phyloP scores from a whole-genome alignment of 2,329 filamentous ascomycete species.

The Chrysoporthe austroafricana region DNA sequence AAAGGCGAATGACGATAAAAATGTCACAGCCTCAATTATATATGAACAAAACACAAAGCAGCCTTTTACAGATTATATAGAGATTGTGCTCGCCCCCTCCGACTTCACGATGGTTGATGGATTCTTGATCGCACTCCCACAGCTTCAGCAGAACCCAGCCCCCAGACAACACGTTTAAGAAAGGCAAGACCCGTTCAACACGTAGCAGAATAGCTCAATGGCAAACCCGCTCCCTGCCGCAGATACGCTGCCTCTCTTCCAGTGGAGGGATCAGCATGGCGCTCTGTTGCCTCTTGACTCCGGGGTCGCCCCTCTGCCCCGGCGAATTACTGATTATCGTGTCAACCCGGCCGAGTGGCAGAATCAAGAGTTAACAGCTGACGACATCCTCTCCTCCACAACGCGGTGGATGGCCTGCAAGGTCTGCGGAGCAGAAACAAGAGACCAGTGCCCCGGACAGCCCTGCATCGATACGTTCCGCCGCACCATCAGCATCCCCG shows the following conservation, averaged over 20 bases:
- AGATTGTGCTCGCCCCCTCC: neutral
- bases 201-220: neutral
- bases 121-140: neutral
- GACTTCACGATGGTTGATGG: neutral
- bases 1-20: neutral
- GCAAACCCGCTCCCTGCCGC: neutral
- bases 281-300: neutral
- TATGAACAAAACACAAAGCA: neutral
- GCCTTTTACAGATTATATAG: neutral
- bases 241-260: neutral
- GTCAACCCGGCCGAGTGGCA: neutral
- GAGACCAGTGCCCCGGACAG: neutral
- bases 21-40: neutral
- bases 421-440: neutral
- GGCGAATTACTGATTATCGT: neutral
- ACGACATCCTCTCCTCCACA: neutral
- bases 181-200: neutral
- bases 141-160: neutral
- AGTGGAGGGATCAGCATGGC: slow-evolving; percentile 1
- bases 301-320: neutral
- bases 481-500: neutral
- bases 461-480: neutral
- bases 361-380: neutral
- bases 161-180: neutral
- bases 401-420: neutral